Conservation (phyloP, 2,329 filamentous ascomycete species). For the Fusarium oxysporum region DNA sequence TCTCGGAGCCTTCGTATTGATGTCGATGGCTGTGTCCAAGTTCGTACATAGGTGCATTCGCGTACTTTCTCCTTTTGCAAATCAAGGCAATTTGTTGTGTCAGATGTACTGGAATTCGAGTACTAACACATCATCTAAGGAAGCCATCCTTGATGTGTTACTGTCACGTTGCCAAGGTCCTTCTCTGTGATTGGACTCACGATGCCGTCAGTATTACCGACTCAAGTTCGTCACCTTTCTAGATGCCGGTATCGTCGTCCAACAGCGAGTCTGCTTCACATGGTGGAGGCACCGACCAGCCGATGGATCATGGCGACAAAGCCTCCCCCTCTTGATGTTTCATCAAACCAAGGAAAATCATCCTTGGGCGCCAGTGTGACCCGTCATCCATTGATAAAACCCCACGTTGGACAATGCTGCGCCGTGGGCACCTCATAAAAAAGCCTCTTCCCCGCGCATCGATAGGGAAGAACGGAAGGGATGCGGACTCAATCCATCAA, state of each 20-base stretch:
- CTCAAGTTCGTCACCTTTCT: conserved; percentile 21
- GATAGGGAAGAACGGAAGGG: conserved; percentile 24
- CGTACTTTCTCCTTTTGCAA: conserved; percentile 25
- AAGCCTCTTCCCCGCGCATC: conserved; percentile 36
- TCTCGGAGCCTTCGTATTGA: conserved; percentile 29
- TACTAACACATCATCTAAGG: conserved; percentile 20
- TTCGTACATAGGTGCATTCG: conserved; percentile 35
- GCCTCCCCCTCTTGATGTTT: conserved; percentile 32
- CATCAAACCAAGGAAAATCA: conserved; percentile 34
- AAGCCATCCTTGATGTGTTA: conserved; percentile 27
- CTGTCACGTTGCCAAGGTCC: conserved; percentile 42
- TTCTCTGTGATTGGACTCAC: conserved; percentile 42
- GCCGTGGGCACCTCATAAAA: conserved; percentile 39
- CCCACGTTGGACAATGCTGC: conserved; percentile 46
- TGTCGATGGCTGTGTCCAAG: conserved; percentile 33
- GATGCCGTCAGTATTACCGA: conserved; percentile 36
- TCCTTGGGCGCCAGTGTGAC: conserved; percentile 28
- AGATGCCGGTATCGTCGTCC: conserved; percentile 33
- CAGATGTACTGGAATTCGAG: conserved; percentile 23
- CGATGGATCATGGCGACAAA: conserved; percentile 24
- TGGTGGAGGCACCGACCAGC: conserved; percentile 31
- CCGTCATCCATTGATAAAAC: conserved; percentile 46
- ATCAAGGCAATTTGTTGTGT: conserved; percentile 19
- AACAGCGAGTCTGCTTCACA: conserved; percentile 26
- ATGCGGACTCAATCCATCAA: conserved; percentile 39